Evolutionary conservation across 306 rosid species (phyloP).

Genomic region (Acmispon strigosus): DNA sequence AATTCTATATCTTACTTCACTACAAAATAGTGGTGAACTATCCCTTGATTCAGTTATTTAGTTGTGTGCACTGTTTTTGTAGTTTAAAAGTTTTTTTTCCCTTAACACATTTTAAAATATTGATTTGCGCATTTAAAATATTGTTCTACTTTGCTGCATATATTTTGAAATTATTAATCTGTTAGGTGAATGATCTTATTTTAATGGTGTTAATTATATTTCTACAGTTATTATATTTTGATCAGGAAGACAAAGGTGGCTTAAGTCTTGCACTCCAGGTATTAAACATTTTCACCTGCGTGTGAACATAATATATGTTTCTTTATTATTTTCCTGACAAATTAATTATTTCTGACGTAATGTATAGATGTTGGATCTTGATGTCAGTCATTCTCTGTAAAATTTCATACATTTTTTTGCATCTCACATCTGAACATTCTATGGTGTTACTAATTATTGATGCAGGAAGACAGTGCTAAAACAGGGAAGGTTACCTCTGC

Average conservation of each 20-base stretch:
- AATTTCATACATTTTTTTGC: not conserved
- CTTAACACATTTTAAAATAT: not conserved
- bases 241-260: conserved; percentile 80
- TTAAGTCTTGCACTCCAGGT: conserved; percentile 96
- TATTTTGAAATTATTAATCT: not conserved
- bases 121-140: not conserved
- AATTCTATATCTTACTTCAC: not conserved
- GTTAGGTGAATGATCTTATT: not conserved
- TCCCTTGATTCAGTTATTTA: not conserved
- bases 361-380: not conserved
- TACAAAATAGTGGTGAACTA: not conserved
- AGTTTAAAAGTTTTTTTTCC: not conserved
- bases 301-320: not conserved
- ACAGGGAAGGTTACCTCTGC: conserved; percentile 86
- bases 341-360: not conserved
- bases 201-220: not conserved
- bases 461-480: conserved; percentile 88
- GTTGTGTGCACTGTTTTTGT: not conserved
- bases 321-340: not conserved
- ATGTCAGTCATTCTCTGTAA: not conserved
- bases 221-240: conserved; percentile 76
- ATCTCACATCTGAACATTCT: conserved; percentile 7
- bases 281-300: conserved; percentile 18
- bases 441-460: conserved; percentile 17
- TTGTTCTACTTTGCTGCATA: not conserved